Percentiles rank a stretch among this genome's conserved stretches.
Evolutionary conservation across 768 basidiomycete species (phyloP).

Genomic region (Naganishia randhawae): DNA sequence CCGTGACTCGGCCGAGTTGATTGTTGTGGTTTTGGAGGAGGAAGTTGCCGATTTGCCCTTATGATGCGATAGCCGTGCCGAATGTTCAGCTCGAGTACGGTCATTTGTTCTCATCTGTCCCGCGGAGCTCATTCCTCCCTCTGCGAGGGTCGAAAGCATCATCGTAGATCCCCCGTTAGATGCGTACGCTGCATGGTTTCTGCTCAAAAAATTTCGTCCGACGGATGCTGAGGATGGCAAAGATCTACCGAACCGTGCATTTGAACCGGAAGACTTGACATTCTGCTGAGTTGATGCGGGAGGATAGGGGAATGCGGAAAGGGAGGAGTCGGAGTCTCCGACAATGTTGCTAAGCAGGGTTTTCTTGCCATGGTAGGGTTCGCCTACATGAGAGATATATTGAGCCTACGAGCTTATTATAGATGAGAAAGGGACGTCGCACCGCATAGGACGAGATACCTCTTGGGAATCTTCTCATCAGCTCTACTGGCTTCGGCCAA

Average conservation of each 20-base stretch:
- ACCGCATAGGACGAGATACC: conserved; percentile 78
- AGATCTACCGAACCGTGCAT: neutral
- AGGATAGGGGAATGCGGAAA: conserved; percentile 22
- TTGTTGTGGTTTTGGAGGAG: neutral
- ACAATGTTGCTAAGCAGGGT: conserved; percentile 55
- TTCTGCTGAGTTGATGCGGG: conserved; percentile 7
- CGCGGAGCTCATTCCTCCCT: neutral
- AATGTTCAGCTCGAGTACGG: neutral
- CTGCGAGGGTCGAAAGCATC: conserved; percentile 7
- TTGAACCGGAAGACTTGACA: neutral
- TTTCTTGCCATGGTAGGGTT: conserved; percentile 74
- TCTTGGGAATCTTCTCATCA: conserved; percentile 70
- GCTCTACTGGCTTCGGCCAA: conserved; percentile 74
- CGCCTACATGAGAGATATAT: conserved; percentile 48
- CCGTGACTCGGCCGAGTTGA: neutral
- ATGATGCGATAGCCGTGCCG: neutral
- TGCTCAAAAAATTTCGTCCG: conserved; percentile 59
- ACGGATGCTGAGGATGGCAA: conserved; percentile 56
- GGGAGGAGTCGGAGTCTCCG: neutral
- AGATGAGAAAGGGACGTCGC: conserved; percentile 24
- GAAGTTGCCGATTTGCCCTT: neutral
- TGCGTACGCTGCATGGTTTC: conserved; percentile 17
- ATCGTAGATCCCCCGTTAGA: conserved; percentile 7
- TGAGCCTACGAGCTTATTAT: neutral
- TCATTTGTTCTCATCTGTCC: neutral